Evolutionary conservation across 768 basidiomycete genomes (phyloP), one percentile per base, ranked within the genome.

Genomic region (Exidia glandulosa): DNA sequence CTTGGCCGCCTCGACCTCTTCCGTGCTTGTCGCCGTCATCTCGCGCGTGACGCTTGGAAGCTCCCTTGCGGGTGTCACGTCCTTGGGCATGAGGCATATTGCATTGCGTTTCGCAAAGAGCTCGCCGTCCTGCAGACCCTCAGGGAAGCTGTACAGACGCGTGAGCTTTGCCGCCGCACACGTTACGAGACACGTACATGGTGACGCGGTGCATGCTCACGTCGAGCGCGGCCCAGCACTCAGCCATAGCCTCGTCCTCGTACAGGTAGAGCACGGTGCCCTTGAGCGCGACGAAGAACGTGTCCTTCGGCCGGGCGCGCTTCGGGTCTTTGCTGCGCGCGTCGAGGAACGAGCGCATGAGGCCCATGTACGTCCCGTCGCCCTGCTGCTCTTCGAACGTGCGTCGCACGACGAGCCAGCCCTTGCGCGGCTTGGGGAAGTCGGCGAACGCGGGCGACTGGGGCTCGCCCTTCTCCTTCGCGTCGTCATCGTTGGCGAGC

Each of bases 281-380:
- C 77, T 97, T 97, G 70, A 98, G 79, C 6, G 87, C 91, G 58
- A 87, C 89, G 70, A 86, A 96, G 85, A 90, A 96, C 81, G 81
- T 86, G 70, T 96, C 94, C 73, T 91, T 92, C 16, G 93, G 91
- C 56, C 88, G 80, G 14, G 87, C 84, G 45, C 82, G 78, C 68
- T 87, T 88, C 7, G 91, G 88, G 72, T 93, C 90, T 69, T 89
- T 88, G 57, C 89, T 90, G 60, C 88, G 79, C 19, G 89, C 76
- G 66, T 91, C 90, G 61, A 92, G 75, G 68, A 90, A 88, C 14
- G 87, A 86, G 59, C 83, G 82, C 67, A 93, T 83, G 62, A 90
- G 73, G n/a, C 79, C 84, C 59, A 90, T 87, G 67, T 93, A 92
- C 48, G 86, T 81, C 10, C 80, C 79, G 63, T 90, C 87, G 37